phyloP scores from a whole-genome alignment of 768 basidiomycete genomes.

The Tremella mesenterica region DNA sequence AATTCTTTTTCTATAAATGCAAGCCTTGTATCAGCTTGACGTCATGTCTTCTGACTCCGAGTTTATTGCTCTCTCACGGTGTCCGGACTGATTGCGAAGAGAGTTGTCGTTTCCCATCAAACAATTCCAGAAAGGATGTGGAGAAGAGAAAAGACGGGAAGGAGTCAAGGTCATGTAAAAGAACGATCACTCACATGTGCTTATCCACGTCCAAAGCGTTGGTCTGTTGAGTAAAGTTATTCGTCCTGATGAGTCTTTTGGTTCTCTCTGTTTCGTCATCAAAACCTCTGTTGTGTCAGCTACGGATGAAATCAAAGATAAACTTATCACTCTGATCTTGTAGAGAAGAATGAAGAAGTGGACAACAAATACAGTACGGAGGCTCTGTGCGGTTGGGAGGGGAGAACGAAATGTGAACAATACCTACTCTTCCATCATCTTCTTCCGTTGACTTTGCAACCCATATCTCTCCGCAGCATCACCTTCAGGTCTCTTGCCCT shows the following conservation, averaged over 20 bases:
- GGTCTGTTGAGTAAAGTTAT: conserved; percentile 96
- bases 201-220: conserved; percentile 94
- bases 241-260: conserved; percentile 64
- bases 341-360: no score
- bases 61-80: no score
- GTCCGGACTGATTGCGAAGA: no score
- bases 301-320: no score
- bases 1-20: conserved; percentile 94
- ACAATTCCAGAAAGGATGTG: no score
- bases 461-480: conserved; percentile 13
- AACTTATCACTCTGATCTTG: no score
- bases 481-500: conserved; percentile 50
- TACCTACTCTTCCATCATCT: conserved; percentile 13
- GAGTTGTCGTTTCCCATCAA: no score
- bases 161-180: not conserved
- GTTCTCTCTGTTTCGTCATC: conserved; percentile 62
- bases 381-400: not conserved
- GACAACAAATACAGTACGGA: no score
- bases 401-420: not conserved
- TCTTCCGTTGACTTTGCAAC: conserved; percentile 6
- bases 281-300: conserved; percentile 5
- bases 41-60: no score
- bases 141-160: no score
- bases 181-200: conserved; percentile 69
- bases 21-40: conserved; percentile 57